Conservation (phyloP, 257 asterid genomes). For the Paraleonurus japonicus region DNA sequence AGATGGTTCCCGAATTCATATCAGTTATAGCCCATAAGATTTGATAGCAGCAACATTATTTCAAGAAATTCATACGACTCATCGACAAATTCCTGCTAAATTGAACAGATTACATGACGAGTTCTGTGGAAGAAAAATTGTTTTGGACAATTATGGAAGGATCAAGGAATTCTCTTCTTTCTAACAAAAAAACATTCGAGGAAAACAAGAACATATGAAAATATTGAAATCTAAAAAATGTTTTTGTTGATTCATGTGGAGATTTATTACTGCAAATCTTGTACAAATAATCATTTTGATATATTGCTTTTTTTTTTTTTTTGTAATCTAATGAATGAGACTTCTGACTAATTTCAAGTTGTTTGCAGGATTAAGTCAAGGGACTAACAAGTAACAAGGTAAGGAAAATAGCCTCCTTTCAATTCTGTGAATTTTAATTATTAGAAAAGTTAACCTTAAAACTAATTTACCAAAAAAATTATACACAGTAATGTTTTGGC, state of each 20-base stretch:
- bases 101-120: background rate
- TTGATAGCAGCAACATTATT: background rate
- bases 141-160: constrained; percentile 7
- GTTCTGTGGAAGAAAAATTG: background rate
- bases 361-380: background rate
- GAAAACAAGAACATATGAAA: background rate
- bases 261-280: background rate
- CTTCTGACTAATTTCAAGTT: background rate
- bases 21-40: constrained; percentile 12
- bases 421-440: background rate
- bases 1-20: constrained; percentile 60
- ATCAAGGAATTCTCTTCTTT: constrained; percentile 3
- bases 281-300: background rate
- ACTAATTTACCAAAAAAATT: too few species aligned
- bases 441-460: too few species aligned
- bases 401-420: background rate
- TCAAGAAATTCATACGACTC: background rate
- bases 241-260: constrained; percentile 1
- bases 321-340: background rate
- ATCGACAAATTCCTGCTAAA: background rate
- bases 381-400: background rate
- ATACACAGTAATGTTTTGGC: too few species aligned
- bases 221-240: background rate
- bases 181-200: background rate
- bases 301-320: background rate